Base-by-base conservation (phyloP, 2,329 filamentous ascomycete genomes). In the Botrytis elliptica region DNA sequence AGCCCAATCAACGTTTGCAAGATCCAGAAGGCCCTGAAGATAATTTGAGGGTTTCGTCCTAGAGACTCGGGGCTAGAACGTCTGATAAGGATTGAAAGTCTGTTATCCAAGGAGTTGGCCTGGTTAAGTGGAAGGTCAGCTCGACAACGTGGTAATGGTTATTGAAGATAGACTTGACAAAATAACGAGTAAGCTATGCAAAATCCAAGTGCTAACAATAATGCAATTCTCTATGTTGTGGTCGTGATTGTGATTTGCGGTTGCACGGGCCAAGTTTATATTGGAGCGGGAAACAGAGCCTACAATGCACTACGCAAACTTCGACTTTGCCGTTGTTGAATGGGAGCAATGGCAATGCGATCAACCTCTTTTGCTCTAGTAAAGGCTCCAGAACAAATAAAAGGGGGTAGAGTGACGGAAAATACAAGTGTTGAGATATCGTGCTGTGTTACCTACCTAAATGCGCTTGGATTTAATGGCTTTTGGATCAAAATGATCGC, bases 251-350 rank as follows among this genome's bases (percentile, higher is more conserved):
- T 38, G 46, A 36, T 68, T 33, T 70, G 33, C 25, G 16, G 57
- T 66, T 49, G 69, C 69, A 66, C 59, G 29, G 69, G 14, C 59
- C 42, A 69, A 69, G 66, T 57, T 55, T 69, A 69, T 69, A 69
- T 69, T 69, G 66, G 49, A 69, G 66, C 66, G 66, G 66, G 66
- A 69, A 69, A n/a, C 38, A 57, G 66, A 57, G 66, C 66, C 49
- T 59, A 69, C 49, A 42, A 42, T 69, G 66, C 66, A 69, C 66
- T n/a, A 69, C 49, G 66, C 66, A 69, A 69, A 69, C 49, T 69
- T 42, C 18, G 40, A 69, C 66, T 69, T 57, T 29, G 36, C 38
- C 49, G 38, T 69, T 69, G 66, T 33, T 57, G 66, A 59, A 69
- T 42, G 62, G 38, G 65, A 49, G 42, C 64, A 38, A 49, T 49